phyloP scores from a whole-genome alignment of 228 moss, liverwort and hornwort genomes.

The Sphagnum magellanicum region DNA sequence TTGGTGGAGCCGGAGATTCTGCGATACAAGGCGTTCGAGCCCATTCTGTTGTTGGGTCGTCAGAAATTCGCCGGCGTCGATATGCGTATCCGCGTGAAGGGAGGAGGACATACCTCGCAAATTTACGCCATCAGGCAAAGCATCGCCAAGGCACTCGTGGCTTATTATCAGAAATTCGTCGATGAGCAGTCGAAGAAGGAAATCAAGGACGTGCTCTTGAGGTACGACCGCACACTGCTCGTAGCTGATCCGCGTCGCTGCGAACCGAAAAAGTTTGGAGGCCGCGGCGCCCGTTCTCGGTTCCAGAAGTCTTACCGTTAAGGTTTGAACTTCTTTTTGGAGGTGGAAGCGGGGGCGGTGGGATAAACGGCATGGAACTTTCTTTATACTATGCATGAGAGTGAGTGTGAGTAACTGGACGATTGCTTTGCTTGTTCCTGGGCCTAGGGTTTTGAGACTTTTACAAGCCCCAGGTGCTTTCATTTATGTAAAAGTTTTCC shows the following conservation, averaged over 20 bases:
- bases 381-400: too few relatives aligned
- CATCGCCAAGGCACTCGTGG: conserved; percentile 19
- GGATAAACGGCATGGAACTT: too few relatives aligned
- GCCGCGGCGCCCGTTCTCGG: conserved; percentile 19
- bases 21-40: conserved; percentile 21
- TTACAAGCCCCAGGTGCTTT: too few relatives aligned
- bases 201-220: conserved; percentile 14
- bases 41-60: conserved; percentile 13
- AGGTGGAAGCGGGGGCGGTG: too few relatives aligned
- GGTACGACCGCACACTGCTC: conserved; percentile 17
- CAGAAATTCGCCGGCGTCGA: conserved; percentile 15
- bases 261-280: conserved; percentile 23
- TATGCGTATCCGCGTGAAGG: conserved; percentile 20
- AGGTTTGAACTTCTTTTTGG: not conserved
- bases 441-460: too few relatives aligned
- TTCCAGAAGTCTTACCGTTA: conserved; percentile 26
- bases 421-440: too few relatives aligned
- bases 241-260: conserved; percentile 18
- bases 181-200: conserved; percentile 25
- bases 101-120: conserved; percentile 17
- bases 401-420: too few relatives aligned
- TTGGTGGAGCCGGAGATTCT: conserved; percentile 22
- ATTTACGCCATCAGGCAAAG: conserved; percentile 20
- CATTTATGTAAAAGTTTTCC: too few relatives aligned
- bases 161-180: conserved; percentile 17